Conservation (phyloP, 2,329 filamentous ascomycete genomes). For the Fusarium brachygibbosum region DNA sequence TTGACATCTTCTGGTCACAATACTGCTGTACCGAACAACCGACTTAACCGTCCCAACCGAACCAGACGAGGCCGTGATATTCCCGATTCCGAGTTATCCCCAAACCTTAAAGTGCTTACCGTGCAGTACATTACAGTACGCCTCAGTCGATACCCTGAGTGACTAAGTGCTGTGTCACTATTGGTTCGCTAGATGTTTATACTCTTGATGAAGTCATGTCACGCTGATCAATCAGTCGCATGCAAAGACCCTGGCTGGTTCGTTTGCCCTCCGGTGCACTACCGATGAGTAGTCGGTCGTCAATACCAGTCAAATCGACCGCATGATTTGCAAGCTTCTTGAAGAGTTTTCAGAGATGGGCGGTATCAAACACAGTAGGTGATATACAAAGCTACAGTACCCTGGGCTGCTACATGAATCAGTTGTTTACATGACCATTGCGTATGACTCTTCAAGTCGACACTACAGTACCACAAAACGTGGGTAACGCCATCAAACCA, state of each 20-base stretch:
- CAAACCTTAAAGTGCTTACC: neutral
- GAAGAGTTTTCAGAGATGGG: neutral
- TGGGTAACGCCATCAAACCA: slow-evolving; percentile 19
- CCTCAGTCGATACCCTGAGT: neutral
- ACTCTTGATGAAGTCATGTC: slow-evolving; percentile 21
- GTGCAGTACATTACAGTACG: neutral
- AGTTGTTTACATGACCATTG: slow-evolving; percentile 21
- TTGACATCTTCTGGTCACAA: neutral
- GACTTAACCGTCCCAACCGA: slow-evolving; percentile 6
- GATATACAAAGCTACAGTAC: neutral
- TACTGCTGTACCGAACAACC: slow-evolving; percentile 1
- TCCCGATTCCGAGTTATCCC: neutral
- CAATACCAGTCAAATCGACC: slow-evolving; percentile 13
- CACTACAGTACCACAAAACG: neutral
- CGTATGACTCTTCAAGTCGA: slow-evolving; percentile 27
- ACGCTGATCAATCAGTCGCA: slow-evolving; percentile 1
- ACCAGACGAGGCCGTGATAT: neutral
- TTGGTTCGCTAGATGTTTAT: neutral
- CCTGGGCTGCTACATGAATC: slow-evolving; percentile 10
- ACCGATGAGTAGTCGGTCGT: slow-evolving; percentile 5
- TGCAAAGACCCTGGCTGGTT: slow-evolving; percentile 5
- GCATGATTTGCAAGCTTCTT: slow-evolving; percentile 26
- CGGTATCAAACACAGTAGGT: neutral
- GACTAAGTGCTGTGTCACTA: neutral
- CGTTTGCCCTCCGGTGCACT: neutral